A percentile compares a stretch with the other conserved stretches of the same genome.
phyloP scores from a whole-genome alignment of 176 grass and related monocot species.

The Oryza coarctata region DNA sequence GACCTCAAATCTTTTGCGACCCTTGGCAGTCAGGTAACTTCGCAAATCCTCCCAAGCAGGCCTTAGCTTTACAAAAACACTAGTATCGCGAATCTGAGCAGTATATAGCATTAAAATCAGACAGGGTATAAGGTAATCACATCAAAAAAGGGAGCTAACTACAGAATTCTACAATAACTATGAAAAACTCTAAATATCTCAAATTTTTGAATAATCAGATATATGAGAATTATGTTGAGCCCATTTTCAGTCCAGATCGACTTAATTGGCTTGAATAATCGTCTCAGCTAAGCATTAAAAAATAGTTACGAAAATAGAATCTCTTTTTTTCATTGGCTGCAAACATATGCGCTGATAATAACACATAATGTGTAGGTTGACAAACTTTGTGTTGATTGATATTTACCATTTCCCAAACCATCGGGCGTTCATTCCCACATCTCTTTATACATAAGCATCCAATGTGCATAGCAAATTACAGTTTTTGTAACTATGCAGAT shows the following conservation, averaged over 20 bases:
- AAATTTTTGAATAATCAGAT: not conserved
- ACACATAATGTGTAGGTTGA: constrained; percentile 3
- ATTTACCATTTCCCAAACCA: constrained; percentile 9
- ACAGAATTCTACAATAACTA: not conserved
- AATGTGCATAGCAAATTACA: not conserved
- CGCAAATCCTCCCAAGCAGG: constrained; percentile 98
- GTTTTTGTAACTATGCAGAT: not conserved
- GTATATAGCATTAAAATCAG: constrained; percentile 21
- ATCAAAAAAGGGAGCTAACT: constrained; percentile 21
- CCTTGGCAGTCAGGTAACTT: constrained; percentile 93
- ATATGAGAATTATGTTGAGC: constrained; percentile 16
- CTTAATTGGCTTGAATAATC: not conserved
- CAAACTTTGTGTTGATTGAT: not conserved
- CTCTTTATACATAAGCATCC: not conserved
- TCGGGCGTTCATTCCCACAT: not conserved
- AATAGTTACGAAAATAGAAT: not conserved
- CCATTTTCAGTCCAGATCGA: constrained; percentile 5
- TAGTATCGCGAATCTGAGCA: constrained; percentile 84
- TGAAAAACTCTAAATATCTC: not conserved
- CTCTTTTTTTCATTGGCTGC: not conserved
- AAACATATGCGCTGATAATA: constrained; percentile 17
- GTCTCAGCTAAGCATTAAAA: not conserved
- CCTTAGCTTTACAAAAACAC: constrained; percentile 96
- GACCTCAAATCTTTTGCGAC: constrained; percentile 94
- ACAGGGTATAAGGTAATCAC: constrained; percentile 6